Evolutionary conservation across 495 filamentous ascomycete species (phyloP).

Genomic region (Glonium stellatum): DNA sequence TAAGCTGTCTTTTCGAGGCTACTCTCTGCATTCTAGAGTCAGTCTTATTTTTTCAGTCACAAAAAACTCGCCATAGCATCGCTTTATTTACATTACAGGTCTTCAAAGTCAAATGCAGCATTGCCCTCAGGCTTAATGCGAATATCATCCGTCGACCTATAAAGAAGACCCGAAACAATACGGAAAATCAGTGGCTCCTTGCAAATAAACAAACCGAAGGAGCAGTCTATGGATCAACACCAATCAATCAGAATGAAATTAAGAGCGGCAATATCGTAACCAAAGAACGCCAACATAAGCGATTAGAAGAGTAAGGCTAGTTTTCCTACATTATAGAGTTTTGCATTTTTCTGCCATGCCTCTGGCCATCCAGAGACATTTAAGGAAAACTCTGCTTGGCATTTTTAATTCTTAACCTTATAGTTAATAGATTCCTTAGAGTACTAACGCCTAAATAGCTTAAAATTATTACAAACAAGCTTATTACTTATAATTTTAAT

Average conservation of each 20-base stretch:
- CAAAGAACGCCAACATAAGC: constrained; percentile 31
- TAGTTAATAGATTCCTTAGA: constrained; percentile 31
- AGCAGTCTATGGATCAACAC: too few species aligned
- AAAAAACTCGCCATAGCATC: not conserved
- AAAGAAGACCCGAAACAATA: not conserved
- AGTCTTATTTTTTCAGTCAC: not conserved
- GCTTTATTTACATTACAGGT: not conserved
- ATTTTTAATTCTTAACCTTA: constrained; percentile 18
- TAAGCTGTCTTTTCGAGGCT: not conserved
- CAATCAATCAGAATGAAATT: too few species aligned
- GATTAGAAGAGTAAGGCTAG: constrained; percentile 35
- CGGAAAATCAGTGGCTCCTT: not conserved
- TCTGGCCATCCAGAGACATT: constrained; percentile 31
- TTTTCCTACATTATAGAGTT: constrained; percentile 34
- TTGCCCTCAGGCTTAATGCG: not conserved
- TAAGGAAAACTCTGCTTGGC: constrained; percentile 28
- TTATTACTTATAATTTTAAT: constrained; percentile 4
- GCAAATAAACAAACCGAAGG: not conserved
- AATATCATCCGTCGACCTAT: not conserved
- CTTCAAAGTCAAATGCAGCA: not conserved
- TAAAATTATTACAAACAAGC: constrained; percentile 35
- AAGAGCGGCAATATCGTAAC: constrained; percentile 24
- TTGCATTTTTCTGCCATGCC: constrained; percentile 34
- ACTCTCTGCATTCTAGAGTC: not conserved
- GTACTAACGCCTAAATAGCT: constrained; percentile 33